phyloP scores from a whole-genome alignment of 169 alveolate species.

The Babesia ovata region DNA sequence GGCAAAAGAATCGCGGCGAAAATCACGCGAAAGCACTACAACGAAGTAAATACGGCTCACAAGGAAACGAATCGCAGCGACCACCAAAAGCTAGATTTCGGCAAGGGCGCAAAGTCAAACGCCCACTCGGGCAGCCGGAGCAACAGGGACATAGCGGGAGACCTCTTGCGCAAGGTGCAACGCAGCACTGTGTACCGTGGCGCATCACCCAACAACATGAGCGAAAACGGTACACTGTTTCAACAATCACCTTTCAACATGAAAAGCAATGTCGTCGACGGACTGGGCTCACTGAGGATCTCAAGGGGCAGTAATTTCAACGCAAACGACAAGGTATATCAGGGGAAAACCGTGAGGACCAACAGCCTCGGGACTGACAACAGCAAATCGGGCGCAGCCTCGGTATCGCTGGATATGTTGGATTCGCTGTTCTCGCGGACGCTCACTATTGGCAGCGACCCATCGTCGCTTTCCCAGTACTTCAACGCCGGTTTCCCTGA shows the following conservation, averaged over 20 bases:
- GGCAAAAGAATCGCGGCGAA: conserved; percentile 83
- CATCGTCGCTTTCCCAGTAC: background rate
- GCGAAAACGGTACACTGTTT: no score
- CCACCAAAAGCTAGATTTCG: background rate
- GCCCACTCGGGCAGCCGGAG: background rate
- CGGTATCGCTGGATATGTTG: background rate
- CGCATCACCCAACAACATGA: background rate
- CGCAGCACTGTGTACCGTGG: background rate
- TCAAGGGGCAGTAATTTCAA: no score
- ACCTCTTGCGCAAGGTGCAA: background rate
- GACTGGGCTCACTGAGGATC: no score
- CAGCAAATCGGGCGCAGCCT: background rate
- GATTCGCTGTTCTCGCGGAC: conserved; percentile 1
- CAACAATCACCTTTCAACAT: no score
- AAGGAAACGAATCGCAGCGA: background rate
- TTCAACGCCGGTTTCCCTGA: background rate
- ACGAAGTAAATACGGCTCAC: conserved; percentile 1
- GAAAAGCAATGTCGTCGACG: no score
- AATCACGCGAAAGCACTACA: conserved; percentile 66
- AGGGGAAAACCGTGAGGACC: background rate
- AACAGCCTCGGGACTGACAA: background rate
- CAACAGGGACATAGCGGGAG: background rate
- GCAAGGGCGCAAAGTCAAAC: background rate
- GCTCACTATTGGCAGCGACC: background rate
- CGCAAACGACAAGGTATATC: background rate